Base-by-base conservation (phyloP, 352 stramenopile genomes). In the Peronospora destructor region DNA sequence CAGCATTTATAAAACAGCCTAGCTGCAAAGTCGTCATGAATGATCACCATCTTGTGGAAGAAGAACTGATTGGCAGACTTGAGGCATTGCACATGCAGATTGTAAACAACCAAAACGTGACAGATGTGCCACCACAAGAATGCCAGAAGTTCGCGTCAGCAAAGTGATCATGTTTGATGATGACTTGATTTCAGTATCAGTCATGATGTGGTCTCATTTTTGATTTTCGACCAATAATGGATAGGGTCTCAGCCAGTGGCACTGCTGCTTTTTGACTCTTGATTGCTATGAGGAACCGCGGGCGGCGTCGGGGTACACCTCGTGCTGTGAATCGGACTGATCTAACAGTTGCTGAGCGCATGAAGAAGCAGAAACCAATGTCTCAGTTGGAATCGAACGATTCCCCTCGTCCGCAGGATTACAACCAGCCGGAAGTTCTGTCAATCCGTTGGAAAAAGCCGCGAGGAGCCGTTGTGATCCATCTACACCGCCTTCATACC, bases 261-360 rank as follows among this genome's bases (percentile, higher is more conserved):
- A 51, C 32, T 48, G 13, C 38, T 42, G n/a, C 17, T 49, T 32
- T n/a, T 50, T 53, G 35, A 46, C 32, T 13, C 3, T 23, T 14
- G 0, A 35, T 25, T 8, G 6, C 25, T 6, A 89, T 90, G 78
- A 74, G 76, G n/a, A 86, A 83, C 61, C 84, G 82, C 33, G 68
- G 65, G 7, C 69, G 70, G 13, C 72, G 78, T 41, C 66, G 73
- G 16, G 55, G 64, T 3, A 28, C 2, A 6, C 2, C 52, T 16
- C 45, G 62, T 28, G 48, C 53, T 26, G 57, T 59, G 36, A 65
- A 59, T 46, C 59, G 55, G 53, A 9, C 14, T 10, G 61, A 72
- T 33, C 59, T 59, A n/a, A 45, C 47, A 7, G 40, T 35, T 14
- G 23, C 50, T 13, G 10, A 42, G 1, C 23, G 48, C 2, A 16